These are phyloP conservation scores for Clonostachys byssicola DNA, from an alignment of 2,329 filamentous ascomycete genomes.

Conservation along the genomic window DNA sequence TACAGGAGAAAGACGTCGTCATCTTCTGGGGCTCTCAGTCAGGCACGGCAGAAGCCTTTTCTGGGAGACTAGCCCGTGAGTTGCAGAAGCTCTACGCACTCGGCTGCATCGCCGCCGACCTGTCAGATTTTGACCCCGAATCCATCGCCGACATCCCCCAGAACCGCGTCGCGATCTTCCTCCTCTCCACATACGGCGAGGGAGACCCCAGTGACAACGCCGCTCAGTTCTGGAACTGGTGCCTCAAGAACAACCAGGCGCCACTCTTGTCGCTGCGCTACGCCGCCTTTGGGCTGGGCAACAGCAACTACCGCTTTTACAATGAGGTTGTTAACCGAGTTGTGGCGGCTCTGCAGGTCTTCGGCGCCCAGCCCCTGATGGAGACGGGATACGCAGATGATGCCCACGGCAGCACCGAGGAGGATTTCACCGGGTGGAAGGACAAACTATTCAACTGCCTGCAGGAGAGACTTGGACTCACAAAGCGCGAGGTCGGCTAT, in stretches of 20 bases:
- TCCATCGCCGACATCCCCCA: neutral
- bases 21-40: conserved; percentile 78
- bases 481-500: neutral
- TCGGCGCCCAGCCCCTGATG: neutral
- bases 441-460: neutral
- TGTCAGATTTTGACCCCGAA: conserved; percentile 1
- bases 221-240: conserved; percentile 10
- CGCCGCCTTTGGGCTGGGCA: conserved; percentile 29
- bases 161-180: neutral
- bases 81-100: conserved; percentile 63
- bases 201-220: conserved; percentile 29
- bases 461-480: neutral
- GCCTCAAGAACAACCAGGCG: conserved; percentile 13
- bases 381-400: neutral
- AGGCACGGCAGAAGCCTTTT: conserved; percentile 91
- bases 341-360: neutral
- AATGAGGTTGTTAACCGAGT: conserved; percentile 17
- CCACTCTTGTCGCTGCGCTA: conserved; percentile 15
- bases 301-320: conserved; percentile 29
- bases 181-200: conserved; percentile 27
- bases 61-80: conserved; percentile 82
- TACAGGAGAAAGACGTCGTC: conserved; percentile 1
- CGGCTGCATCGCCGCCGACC: conserved; percentile 11
- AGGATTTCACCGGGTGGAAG: conserved; percentile 2
- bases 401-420: neutral